Base-by-base conservation (phyloP, 148 eudicot species). In the Camellia granthamiana region DNA sequence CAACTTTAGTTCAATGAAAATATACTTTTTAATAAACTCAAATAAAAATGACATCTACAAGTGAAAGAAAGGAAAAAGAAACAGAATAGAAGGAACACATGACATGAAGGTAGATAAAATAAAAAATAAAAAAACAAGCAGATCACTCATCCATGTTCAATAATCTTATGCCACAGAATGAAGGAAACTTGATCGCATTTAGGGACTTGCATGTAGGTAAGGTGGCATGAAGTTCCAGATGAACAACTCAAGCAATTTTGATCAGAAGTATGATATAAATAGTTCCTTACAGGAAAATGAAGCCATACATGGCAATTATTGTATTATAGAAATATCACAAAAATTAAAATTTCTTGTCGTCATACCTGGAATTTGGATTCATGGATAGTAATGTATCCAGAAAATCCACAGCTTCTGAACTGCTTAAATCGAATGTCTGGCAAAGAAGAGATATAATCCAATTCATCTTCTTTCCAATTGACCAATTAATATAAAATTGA, bases 351-450 rank as follows among this genome's bases (percentile, higher is more conserved):
- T 69, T 38, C 61, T 16, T 4, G 23, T 11, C 64, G 59, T 15
- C 47, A 78, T 90, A 94, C 98, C 95, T 91, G 76, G 80, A 62
- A 81, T 94, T 90, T 2, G 98, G 98, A 59, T 92, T 92, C 97
- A 94, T 94, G 63, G 92, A 86, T 77, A 94, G 86, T 83, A 91
- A 94, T 67, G 82, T 89, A 74, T 91, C 98, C 86, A 94, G 79
- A 78, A 90, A 86, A 61, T 91, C 94, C 81, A 91, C 78, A 83
- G 95, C 95, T 79, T 94, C 98, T 82, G 81, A 75, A 58, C 83
- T 87, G 77, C 81, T 91, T 51, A 91, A 82, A 77, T 86, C 92
- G 79, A 83, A 88, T 41, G 81, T 82, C 98, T 94, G 89, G 7
- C 74, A 78, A 74, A 41, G 16, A 74, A 30, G 60, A 65, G 44